Percentiles rank a stretch among this genome's conserved stretches.
Evolutionary conservation across 345 rosid genomes (phyloP).

Genomic region (Punica granatum): DNA sequence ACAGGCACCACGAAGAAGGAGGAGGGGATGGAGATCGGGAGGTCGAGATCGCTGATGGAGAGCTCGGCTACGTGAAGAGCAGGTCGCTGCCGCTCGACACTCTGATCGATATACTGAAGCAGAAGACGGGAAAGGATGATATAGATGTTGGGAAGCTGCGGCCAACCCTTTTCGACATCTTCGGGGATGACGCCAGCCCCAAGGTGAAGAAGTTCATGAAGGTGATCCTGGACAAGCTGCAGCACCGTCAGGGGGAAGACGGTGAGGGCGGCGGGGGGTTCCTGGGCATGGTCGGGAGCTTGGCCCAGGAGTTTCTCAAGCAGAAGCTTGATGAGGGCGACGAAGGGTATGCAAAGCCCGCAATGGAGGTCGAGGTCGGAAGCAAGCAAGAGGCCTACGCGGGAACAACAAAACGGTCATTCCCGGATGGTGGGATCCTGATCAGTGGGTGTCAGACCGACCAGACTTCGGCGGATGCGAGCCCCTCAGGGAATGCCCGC

Average conservation of each 20-base stretch:
- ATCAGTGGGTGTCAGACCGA: conserved; percentile 89
- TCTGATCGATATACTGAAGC: conserved; percentile 77
- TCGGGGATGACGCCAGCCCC: conserved; percentile 88
- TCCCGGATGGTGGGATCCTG: conserved; percentile 73
- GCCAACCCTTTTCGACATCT: conserved; percentile 71
- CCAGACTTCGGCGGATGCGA: conserved; percentile 97
- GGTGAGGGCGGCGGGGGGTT: conserved; percentile 65
- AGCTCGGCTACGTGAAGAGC: conserved; percentile 35
- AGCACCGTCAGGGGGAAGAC: conserved; percentile 26
- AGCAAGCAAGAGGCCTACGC: conserved; percentile 79
- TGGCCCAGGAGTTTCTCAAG: conserved; percentile 82
- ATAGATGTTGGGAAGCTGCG: conserved; percentile 76
- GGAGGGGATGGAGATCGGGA: conserved; percentile 37
- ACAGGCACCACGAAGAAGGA: conserved; percentile 16
- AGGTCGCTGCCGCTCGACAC: conserved; percentile 81
- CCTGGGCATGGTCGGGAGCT: conserved; percentile 68
- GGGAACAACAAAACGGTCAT: conserved; percentile 48
- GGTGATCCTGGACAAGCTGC: conserved; percentile 53
- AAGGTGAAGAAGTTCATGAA: conserved; percentile 97
- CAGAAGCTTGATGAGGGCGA: conserved; percentile 61
- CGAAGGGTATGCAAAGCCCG: conserved; percentile 63
- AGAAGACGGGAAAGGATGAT: conserved; percentile 73
- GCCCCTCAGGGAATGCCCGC: conserved; percentile 53
- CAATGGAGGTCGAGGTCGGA: conserved; percentile 55
- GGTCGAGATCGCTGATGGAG: conserved; percentile 31